A percentile compares a stretch with the other conserved stretches of the same genome.
Evolutionary conservation across 805 yeast genomes (phyloP).

Genomic region (Candida sphagnicola): DNA sequence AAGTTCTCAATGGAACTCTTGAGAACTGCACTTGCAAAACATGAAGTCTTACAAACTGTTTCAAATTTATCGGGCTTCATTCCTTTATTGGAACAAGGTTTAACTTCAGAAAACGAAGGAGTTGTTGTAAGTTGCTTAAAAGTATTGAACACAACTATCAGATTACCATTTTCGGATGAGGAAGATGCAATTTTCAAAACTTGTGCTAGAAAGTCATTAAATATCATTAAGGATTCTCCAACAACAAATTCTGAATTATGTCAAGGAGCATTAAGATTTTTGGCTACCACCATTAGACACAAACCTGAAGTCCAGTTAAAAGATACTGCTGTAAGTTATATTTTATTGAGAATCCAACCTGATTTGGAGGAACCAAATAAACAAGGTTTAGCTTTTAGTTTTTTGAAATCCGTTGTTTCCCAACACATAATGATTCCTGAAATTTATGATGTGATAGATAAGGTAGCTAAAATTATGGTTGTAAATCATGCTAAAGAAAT

Average conservation of each 20-base stretch:
- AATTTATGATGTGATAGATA: conserved; percentile 83
- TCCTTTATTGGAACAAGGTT: conserved; percentile 61
- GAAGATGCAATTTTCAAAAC: conserved; percentile 49
- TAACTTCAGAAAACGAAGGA: conserved; percentile 69
- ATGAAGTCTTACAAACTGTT: conserved; percentile 55
- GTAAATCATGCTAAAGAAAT: conserved; percentile 82
- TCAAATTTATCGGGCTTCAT: conserved; percentile 67
- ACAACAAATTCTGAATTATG: conserved; percentile 73
- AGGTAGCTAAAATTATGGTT: conserved; percentile 78
- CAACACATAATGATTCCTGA: conserved; percentile 79
- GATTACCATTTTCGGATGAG: conserved; percentile 58
- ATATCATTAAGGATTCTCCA: conserved; percentile 70
- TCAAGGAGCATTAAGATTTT: conserved; percentile 71
- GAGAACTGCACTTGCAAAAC: conserved; percentile 63
- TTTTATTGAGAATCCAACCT: conserved; percentile 70
- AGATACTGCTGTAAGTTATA: conserved; percentile 67
- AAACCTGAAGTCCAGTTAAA: conserved; percentile 62
- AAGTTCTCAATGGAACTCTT: conserved; percentile 74
- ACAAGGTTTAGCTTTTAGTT: conserved; percentile 85
- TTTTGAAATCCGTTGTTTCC: conserved; percentile 71
- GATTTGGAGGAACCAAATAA: conserved; percentile 87
- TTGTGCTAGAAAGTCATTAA: conserved; percentile 58
- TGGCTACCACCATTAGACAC: conserved; percentile 69
- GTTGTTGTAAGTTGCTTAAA: conserved; percentile 67
- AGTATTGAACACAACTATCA: conserved; percentile 55